These are phyloP conservation scores for Penicillium simplicissimum DNA, from an alignment of 495 filamentous ascomycete species.

Conservation along the genomic window DNA sequence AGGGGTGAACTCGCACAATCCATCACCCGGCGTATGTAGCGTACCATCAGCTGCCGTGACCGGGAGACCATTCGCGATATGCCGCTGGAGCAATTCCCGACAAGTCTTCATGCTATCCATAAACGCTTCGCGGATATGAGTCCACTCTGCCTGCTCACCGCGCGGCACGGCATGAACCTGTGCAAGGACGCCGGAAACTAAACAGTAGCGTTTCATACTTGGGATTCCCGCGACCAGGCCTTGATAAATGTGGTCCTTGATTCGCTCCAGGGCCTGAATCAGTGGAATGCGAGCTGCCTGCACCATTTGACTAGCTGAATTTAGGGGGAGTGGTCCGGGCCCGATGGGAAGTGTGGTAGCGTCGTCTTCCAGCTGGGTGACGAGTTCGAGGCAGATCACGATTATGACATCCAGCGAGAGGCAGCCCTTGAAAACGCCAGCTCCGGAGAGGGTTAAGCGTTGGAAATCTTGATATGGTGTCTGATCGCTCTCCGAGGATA, in stretches of 20 bases:
- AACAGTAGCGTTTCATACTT: conserved; percentile 27
- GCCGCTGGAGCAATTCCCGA: conserved; percentile 12
- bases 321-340: background rate
- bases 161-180: conserved; percentile 13
- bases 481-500: conserved; percentile 24
- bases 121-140: conserved; percentile 14
- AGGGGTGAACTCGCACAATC: conserved; percentile 17
- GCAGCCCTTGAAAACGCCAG: conserved; percentile 45
- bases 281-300: conserved; percentile 15
- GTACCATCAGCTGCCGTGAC: background rate
- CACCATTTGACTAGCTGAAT: conserved; percentile 14
- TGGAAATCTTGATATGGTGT: conserved; percentile 32
- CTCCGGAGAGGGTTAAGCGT: conserved; percentile 30
- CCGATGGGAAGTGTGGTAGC: conserved; percentile 5
- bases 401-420: conserved; percentile 32
- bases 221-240: conserved; percentile 24
- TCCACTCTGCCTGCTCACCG: conserved; percentile 9
- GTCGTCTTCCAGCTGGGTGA: conserved; percentile 39
- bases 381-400: conserved; percentile 40
- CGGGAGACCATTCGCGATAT: conserved; percentile 9
- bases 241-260: conserved; percentile 17
- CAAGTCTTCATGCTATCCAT: conserved; percentile 16
- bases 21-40: background rate
- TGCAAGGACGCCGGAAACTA: conserved; percentile 19
- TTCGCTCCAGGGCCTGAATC: conserved; percentile 20